These are phyloP conservation scores for Kodamaea fungicola DNA, from an alignment of 1,139 yeast genomes.

Conservation along the genomic window DNA sequence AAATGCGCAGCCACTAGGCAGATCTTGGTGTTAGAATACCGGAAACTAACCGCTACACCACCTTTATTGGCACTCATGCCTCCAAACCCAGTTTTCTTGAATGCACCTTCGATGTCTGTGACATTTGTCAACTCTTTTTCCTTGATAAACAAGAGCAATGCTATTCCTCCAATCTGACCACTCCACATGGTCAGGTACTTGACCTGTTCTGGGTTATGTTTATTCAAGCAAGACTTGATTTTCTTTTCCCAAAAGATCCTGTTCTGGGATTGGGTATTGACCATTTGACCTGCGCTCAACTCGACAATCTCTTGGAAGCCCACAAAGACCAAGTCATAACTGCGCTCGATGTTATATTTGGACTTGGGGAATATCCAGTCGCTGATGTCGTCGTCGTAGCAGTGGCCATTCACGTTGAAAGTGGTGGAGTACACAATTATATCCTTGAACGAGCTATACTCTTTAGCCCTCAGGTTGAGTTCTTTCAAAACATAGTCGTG, in stretches of 20 bases:
- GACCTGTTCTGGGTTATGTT: slow-evolving; percentile 27
- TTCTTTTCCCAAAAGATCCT: slow-evolving; percentile 77
- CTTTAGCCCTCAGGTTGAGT: slow-evolving; percentile 43
- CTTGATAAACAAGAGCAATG: slow-evolving; percentile 44
- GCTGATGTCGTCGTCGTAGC: slow-evolving; percentile 48
- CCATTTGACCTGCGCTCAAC: slow-evolving; percentile 84
- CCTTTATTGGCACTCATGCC: slow-evolving; percentile 86
- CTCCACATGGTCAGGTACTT: slow-evolving; percentile 73
- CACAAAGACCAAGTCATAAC: slow-evolving; percentile 70
- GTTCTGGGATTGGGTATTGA: slow-evolving; percentile 72
- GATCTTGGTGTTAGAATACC: slow-evolving; percentile 51
- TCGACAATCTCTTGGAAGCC: slow-evolving; percentile 95
- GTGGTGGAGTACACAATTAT: slow-evolving; percentile 61
- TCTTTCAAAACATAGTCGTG: slow-evolving; percentile 64
- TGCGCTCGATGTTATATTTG: slow-evolving; percentile 14
- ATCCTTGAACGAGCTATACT: slow-evolving; percentile 50
- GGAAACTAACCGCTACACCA: slow-evolving; percentile 80
- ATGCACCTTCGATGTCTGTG: slow-evolving; percentile 68
- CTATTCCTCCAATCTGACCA: slow-evolving; percentile 92
- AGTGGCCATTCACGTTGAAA: slow-evolving; percentile 66
- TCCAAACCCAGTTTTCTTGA: slow-evolving; percentile 86
- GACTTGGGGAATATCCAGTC: slow-evolving; percentile 55
- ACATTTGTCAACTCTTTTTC: slow-evolving; percentile 42
- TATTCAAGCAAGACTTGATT: slow-evolving; percentile 55
- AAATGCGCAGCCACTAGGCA: slow-evolving; percentile 58